Percentiles rank a stretch among this genome's conserved stretches.
These are phyloP conservation scores for Carpinus fangiana DNA, from an alignment of 306 rosid genomes.

Conservation along the genomic window DNA sequence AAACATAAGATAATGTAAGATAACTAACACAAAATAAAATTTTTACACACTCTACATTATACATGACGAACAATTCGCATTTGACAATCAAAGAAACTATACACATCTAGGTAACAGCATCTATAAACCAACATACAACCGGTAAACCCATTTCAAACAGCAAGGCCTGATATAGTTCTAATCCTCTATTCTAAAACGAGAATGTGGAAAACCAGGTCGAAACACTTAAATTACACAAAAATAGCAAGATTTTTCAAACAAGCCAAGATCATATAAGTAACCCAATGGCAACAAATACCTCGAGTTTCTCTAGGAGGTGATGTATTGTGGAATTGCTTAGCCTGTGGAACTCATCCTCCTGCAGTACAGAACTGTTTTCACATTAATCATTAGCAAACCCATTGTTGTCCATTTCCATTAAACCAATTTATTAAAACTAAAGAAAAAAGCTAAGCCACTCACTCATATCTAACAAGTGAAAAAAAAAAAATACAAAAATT, in stretches of 20 bases:
- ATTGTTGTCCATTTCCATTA: constrained; percentile 8
- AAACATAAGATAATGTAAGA: neutral
- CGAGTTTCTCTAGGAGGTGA: constrained; percentile 73
- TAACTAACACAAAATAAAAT: neutral
- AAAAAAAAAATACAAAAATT: neutral
- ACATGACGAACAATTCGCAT: neutral
- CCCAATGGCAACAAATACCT: constrained; percentile 43
- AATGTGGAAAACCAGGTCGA: neutral
- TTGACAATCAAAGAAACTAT: neutral
- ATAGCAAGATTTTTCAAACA: constrained; percentile 3
- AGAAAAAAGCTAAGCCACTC: neutral
- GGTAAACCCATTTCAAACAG: constrained; percentile 7
- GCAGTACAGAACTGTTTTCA: constrained; percentile 65
- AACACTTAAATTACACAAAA: neutral
- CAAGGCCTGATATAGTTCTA: neutral
- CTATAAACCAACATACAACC: neutral
- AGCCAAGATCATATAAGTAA: neutral
- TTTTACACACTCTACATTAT: neutral
- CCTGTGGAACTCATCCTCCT: constrained; percentile 76
- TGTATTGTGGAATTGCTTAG: constrained; percentile 78
- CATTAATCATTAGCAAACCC: constrained; percentile 46
- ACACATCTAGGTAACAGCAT: neutral
- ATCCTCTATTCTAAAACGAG: constrained; percentile 2
- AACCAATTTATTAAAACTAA: neutral
- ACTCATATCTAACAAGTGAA: neutral